Conservation (phyloP, 2,329 filamentous ascomycete species). For the Metarhizium brunneum region DNA sequence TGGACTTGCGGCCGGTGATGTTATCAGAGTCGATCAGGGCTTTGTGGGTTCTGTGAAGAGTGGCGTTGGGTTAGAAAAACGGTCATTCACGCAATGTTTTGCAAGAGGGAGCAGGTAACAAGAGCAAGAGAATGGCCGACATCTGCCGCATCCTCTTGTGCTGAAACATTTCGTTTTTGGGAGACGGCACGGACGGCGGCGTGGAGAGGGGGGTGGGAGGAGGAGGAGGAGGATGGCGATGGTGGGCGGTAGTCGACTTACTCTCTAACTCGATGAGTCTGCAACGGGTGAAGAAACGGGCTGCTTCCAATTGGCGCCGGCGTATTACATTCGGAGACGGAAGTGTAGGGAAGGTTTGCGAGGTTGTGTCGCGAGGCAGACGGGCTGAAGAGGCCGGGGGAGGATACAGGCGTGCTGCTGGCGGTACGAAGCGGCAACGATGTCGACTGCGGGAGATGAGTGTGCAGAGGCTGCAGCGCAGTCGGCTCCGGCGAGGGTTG, state of each 20-base stretch:
- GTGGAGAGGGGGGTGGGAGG: background rate
- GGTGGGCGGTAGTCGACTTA: constrained; percentile 33
- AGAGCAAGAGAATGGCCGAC: background rate
- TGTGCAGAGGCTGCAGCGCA: constrained; percentile 16
- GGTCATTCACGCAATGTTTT: background rate
- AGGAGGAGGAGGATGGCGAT: background rate
- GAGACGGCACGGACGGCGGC: background rate
- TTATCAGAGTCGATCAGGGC: constrained; percentile 84
- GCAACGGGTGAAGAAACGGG: constrained; percentile 60
- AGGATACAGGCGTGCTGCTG: constrained; percentile 49
- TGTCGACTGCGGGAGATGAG: constrained; percentile 24
- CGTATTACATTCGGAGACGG: constrained; percentile 44
- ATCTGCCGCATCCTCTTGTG: background rate
- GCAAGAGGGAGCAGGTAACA: background rate
- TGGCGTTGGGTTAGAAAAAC: background rate
- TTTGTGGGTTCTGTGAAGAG: constrained; percentile 65
- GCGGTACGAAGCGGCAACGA: constrained; percentile 38
- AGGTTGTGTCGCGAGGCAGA: constrained; percentile 31
- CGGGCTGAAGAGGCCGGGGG: constrained; percentile 53
- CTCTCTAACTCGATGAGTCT: constrained; percentile 68
- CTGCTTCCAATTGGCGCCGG: constrained; percentile 40
- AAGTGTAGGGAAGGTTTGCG: constrained; percentile 24
- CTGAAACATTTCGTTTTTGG: background rate
- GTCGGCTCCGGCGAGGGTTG: constrained; percentile 3
- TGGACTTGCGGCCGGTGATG: constrained; percentile 84